Percentiles rank a stretch among this genome's conserved stretches.
These are phyloP conservation scores for Aspergillus cristatus DNA, from an alignment of 495 filamentous ascomycete genomes.

Conservation along the genomic window DNA sequence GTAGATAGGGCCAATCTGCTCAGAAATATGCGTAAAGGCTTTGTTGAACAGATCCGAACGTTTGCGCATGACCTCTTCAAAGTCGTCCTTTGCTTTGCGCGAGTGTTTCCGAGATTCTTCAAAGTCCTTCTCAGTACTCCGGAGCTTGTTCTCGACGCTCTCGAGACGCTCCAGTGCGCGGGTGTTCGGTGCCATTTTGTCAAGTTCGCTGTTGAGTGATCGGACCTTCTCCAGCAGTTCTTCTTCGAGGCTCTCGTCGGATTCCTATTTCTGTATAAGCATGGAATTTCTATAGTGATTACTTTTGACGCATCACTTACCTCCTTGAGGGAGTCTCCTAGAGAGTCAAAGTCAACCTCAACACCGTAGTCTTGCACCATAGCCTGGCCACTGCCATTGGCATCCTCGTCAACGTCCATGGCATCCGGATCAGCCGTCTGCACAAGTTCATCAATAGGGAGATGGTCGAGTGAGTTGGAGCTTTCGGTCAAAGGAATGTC, in stretches of 20 bases:
- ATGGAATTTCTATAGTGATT: not conserved
- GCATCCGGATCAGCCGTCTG: conserved; percentile 61
- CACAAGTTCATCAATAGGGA: conserved; percentile 78
- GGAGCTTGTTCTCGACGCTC: conserved; percentile 71
- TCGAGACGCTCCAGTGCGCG: conserved; percentile 89
- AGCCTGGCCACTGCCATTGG: conserved; percentile 27
- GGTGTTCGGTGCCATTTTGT: conserved; percentile 92
- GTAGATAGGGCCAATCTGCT: conserved; percentile 89
- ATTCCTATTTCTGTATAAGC: conserved; percentile 40
- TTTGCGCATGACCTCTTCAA: conserved; percentile 68
- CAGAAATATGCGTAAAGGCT: conserved; percentile 89
- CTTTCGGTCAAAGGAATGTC: conserved; percentile 68
- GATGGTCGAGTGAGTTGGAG: conserved; percentile 65
- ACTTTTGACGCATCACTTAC: conserved; percentile 35
- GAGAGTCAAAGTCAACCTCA: conserved; percentile 75
- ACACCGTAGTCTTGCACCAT: conserved; percentile 84
- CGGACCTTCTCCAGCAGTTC: conserved; percentile 69
- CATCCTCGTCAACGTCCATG: conserved; percentile 79
- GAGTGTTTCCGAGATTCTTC: conserved; percentile 68
- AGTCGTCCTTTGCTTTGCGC: conserved; percentile 69
- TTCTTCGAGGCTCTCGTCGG: conserved; percentile 66
- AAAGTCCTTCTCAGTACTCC: conserved; percentile 79
- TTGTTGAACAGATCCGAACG: conserved; percentile 89
- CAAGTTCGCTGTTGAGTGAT: conserved; percentile 64
- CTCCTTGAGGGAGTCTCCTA: conserved; percentile 78